Evolutionary conservation across 1,284 basidiomycete species (phyloP).

Genomic region (Cutaneotrichosporon sp.): DNA sequence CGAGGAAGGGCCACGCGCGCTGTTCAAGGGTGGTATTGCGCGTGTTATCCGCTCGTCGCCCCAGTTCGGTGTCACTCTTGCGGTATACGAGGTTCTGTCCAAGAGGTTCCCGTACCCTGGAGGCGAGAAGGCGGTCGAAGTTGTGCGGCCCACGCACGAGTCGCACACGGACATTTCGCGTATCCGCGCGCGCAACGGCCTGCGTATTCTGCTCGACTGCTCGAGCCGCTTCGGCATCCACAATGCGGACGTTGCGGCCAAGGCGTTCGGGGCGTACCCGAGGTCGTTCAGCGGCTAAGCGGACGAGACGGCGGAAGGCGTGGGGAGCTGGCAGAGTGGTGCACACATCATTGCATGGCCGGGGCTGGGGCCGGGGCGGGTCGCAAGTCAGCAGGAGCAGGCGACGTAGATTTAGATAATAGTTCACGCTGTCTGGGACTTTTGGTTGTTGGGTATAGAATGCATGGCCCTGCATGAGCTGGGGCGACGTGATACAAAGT

Average conservation of each 20-base stretch:
- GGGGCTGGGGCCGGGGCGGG: neutral
- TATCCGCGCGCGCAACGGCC: conserved; percentile 86
- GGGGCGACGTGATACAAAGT: neutral
- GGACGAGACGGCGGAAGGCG: neutral
- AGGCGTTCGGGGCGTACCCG: conserved; percentile 27
- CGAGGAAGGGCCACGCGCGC: conserved; percentile 59
- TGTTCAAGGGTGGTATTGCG: conserved; percentile 95
- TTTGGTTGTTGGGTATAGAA: conserved; percentile 12
- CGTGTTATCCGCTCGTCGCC: conserved; percentile 51
- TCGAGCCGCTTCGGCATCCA: conserved; percentile 50
- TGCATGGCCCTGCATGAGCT: conserved; percentile 7
- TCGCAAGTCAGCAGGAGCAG: neutral
- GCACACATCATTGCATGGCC: conserved; percentile 2
- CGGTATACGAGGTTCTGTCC: conserved; percentile 81
- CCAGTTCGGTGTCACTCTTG: conserved; percentile 89
- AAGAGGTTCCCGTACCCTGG: conserved; percentile 74
- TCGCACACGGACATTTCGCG: conserved; percentile 78
- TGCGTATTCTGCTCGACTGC: conserved; percentile 59
- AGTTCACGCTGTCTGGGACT: conserved; percentile 7
- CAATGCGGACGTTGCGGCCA: conserved; percentile 30
- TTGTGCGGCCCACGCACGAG: conserved; percentile 60
- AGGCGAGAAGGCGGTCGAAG: conserved; percentile 56
- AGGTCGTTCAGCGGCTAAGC: neutral
- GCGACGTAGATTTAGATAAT: neutral
- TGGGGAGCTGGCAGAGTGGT: neutral